Evolutionary conservation across 768 basidiomycete genomes (phyloP).

Genomic region (Galerina sulciceps): DNA sequence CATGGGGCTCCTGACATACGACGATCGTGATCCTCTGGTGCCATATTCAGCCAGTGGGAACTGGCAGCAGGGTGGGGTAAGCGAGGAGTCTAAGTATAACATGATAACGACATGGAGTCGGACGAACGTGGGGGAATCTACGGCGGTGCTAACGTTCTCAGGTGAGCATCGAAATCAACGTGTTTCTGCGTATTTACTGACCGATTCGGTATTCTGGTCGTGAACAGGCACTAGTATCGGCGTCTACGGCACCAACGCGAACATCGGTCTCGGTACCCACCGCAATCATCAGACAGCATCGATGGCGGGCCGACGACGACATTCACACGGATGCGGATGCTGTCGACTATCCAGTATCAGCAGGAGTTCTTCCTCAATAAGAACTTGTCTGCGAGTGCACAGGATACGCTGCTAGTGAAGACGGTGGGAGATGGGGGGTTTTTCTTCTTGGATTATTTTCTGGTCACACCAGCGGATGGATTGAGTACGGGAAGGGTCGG

Average conservation of each 20-base stretch:
- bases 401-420: background rate
- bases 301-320: background rate
- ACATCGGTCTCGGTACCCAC: background rate
- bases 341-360: background rate
- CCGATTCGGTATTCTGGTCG: too few relatives aligned
- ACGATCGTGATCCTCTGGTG: background rate
- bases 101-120: background rate
- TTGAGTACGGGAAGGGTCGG: too few relatives aligned
- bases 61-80: background rate
- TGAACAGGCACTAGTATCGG: background rate
- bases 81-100: background rate
- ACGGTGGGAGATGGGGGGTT: background rate
- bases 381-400: background rate
- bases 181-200: too few relatives aligned
- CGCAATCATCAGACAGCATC: background rate
- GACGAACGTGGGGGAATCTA: background rate
- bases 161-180: too few relatives aligned
- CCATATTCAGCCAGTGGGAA: background rate
- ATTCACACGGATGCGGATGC: background rate
- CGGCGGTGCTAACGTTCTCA: background rate
- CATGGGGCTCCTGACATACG: background rate
- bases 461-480: background rate
- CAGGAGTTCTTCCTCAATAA: background rate
- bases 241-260: background rate
- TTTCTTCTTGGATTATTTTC: background rate